Evolutionary conservation across 345 rosid species (phyloP).

Genomic region (Gossypium longicalyx): DNA sequence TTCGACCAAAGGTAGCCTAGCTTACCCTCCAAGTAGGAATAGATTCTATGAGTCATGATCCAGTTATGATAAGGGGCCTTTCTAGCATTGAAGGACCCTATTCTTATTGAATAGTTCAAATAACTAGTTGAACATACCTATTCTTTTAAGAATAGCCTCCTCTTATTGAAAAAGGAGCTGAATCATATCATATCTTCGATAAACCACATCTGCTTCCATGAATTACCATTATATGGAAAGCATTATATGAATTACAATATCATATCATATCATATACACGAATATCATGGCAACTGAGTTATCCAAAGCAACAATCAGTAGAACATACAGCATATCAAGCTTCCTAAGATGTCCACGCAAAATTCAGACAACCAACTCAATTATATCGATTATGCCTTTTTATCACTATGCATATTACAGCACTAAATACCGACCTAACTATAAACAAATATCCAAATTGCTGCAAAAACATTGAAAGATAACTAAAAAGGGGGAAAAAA

Average conservation of each 20-base stretch:
- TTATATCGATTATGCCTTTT: not conserved
- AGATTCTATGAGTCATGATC: no score
- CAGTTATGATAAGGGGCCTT: no score
- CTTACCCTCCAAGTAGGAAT: no score
- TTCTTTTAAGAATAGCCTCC: no score
- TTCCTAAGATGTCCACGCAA: not conserved
- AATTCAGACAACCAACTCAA: not conserved
- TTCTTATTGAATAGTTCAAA: no score
- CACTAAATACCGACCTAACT: not conserved
- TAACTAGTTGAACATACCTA: no score
- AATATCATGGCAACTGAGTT: not conserved
- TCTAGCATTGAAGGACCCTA: no score
- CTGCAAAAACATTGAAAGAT: not conserved
- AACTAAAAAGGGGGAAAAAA: not conserved
- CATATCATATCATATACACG: no score
- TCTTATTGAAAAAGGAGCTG: no score
- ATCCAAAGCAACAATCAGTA: not conserved
- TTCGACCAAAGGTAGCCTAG: no score
- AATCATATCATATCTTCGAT: not conserved
- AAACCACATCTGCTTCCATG: not conserved
- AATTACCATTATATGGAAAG: not conserved
- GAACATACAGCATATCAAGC: not conserved
- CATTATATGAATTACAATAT: no score
- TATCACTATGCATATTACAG: not conserved
- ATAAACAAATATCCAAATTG: not conserved